Evolutionary conservation across 1,284 basidiomycete species (phyloP).

Genomic region (Xerocomus nothofagi): DNA sequence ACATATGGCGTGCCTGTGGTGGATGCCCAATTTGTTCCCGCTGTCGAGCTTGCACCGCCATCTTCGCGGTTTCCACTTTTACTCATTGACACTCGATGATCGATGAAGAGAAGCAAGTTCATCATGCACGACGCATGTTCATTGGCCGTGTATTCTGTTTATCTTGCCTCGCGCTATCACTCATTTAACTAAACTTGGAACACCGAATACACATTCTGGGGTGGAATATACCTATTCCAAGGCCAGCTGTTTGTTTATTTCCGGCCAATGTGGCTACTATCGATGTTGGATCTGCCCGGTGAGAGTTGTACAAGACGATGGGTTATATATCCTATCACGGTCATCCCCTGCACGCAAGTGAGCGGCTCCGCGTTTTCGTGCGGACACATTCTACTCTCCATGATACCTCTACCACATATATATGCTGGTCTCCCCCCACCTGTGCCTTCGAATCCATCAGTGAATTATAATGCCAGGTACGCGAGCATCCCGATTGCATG

Average conservation of each 20-base stretch:
- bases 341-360: constrained; percentile 5
- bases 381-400: constrained; percentile 9
- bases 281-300: constrained; percentile 17
- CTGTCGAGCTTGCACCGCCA: constrained; percentile 54
- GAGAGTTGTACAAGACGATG: constrained; percentile 2
- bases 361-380: constrained; percentile 4
- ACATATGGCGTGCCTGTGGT: constrained; percentile 44
- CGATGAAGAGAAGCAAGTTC: constrained; percentile 13
- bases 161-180: constrained; percentile 19
- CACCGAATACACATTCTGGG: constrained; percentile 16
- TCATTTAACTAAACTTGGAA: constrained; percentile 36
- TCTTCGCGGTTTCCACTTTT: constrained; percentile 47
- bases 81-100: constrained; percentile 32
- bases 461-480: constrained; percentile 20
- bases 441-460: not conserved
- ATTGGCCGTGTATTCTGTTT: constrained; percentile 11
- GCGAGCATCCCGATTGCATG: not conserved
- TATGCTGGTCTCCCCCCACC: not conserved
- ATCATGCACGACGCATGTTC: constrained; percentile 16
- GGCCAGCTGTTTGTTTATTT: constrained; percentile 11
- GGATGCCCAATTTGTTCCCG: constrained; percentile 48
- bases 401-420: constrained; percentile 7
- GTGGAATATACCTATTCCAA: constrained; percentile 18
- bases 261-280: constrained; percentile 2
- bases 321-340: constrained; percentile 33